Evolutionary conservation across 2,329 filamentous ascomycete species (phyloP).

Genomic region (Leptosphaerulina australis): DNA sequence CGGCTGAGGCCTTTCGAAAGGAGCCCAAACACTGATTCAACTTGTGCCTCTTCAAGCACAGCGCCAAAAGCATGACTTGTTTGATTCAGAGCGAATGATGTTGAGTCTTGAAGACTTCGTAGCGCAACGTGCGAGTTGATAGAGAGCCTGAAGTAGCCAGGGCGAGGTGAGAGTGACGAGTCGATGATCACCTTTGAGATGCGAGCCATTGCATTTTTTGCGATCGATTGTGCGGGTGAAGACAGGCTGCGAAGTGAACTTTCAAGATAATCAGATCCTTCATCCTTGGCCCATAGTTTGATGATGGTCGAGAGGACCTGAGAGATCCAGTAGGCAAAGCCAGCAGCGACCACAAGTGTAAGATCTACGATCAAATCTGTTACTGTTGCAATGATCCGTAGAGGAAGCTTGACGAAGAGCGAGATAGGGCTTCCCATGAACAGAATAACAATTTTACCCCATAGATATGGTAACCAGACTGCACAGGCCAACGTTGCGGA

Average conservation of each 20-base stretch:
- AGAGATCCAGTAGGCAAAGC: slow-evolving; percentile 51
- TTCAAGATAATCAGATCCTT: slow-evolving; percentile 26
- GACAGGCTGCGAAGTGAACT: slow-evolving; percentile 31
- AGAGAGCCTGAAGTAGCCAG: slow-evolving; percentile 46
- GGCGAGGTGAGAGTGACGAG: slow-evolving; percentile 35
- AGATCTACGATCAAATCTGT: slow-evolving; percentile 83
- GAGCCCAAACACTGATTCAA: slow-evolving; percentile 27
- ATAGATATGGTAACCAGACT: slow-evolving; percentile 89
- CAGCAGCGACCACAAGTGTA: slow-evolving; percentile 68
- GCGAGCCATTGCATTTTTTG: slow-evolving; percentile 44
- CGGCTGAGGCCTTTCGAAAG: slow-evolving; percentile 26
- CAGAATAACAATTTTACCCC: slow-evolving; percentile 83
- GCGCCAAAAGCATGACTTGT: slow-evolving; percentile 33
- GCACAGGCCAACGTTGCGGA: slow-evolving; percentile 81
- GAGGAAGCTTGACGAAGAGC: slow-evolving; percentile 69
- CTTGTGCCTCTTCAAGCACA: slow-evolving; percentile 35
- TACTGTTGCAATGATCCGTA: slow-evolving; percentile 72
- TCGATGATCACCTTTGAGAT: slow-evolving; percentile 40
- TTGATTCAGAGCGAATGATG: slow-evolving; percentile 42
- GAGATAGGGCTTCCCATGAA: slow-evolving; percentile 77
- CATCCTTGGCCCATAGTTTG: slow-evolving; percentile 27
- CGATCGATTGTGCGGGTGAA: slow-evolving; percentile 41
- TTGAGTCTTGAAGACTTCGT: slow-evolving; percentile 47
- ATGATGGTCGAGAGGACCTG: slow-evolving; percentile 36
- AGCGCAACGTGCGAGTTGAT: slow-evolving; percentile 47